Base-by-base conservation (phyloP, 169 alveolate genomes). In the Plasmodium relictum region DNA sequence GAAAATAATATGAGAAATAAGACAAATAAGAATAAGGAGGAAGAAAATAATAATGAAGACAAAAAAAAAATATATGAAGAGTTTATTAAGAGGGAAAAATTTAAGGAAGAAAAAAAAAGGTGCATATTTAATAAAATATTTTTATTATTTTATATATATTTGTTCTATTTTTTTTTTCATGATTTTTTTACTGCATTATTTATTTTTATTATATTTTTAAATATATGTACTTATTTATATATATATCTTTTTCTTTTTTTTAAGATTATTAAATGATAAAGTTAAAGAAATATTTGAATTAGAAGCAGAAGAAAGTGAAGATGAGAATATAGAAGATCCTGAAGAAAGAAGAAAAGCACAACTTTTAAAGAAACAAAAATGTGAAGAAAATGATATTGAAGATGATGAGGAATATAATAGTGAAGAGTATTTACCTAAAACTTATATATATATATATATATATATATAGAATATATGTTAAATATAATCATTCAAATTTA, bases 291-390 rank as follows among this genome's bases (percentile, higher is more conserved):
- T 71, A 31, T 71, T 86, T 63, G 92, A 86, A 45, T 58, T 71
- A 39, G 92, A 86, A 71, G 92, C 86, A 86, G 92, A 86, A 39
- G 92, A 86, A 48, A 71, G 87, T 41, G 92, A 86, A 14, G 92
- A 86, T 52, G 92, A 86, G 58, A 71, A 86, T 45, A 70, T 71
- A 31, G 92, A 86, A 39, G 76, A 86, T 50, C 68, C 63, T 1
- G 76, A 70, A 71, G 87, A 59, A 44, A 71, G 87, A 66, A 86
- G 16, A 54, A 70, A 45, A 63, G 74, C 73, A 6, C 76, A 86
- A 41, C 48, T 44, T 20, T 52, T 86, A 16, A 69, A 71, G 45
- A 42, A 73, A 31, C 31, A 52, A 22, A 56, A 86, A 24, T n/a
- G 24, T 18, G 48, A 71, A 52, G 66, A 62, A 42, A 71, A 86